phyloP scores from a whole-genome alignment of 2,329 filamentous ascomycete genomes.

The Coniochaeta pulveracea region DNA sequence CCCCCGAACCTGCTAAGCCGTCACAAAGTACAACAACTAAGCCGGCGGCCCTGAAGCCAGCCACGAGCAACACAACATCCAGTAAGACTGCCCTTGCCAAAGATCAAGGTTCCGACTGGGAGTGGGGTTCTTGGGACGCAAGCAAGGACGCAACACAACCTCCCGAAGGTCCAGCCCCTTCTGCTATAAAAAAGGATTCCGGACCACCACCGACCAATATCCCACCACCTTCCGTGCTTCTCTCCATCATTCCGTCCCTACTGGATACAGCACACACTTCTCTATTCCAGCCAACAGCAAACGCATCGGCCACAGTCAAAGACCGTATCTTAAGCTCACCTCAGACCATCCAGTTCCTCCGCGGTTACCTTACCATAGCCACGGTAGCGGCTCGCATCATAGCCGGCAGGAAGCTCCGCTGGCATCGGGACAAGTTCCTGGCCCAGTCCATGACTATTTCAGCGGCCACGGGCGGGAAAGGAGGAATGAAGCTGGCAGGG shows the following conservation, averaged over 20 bases:
- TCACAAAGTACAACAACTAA: too few relatives aligned
- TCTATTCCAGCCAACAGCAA: constrained; percentile 54
- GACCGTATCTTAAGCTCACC: constrained; percentile 53
- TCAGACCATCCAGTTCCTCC: constrained; percentile 50
- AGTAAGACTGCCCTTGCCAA: constrained; percentile 9
- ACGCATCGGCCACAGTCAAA: constrained; percentile 44
- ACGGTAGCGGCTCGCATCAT: constrained; percentile 69
- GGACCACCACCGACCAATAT: constrained; percentile 67
- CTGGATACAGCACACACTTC: constrained; percentile 53
- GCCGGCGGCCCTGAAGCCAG: too few relatives aligned
- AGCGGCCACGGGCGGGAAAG: constrained; percentile 54
- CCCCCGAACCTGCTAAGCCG: too few relatives aligned
- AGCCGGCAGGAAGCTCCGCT: constrained; percentile 73
- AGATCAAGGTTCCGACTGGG: constrained; percentile 30
- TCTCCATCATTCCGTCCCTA: constrained; percentile 64
- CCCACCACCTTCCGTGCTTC: constrained; percentile 73
- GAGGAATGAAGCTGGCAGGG: constrained; percentile 78
- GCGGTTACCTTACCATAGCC: constrained; percentile 50
- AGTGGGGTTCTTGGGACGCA: constrained; percentile 34
- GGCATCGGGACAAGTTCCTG: constrained; percentile 80
- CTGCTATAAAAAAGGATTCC: constrained; percentile 17
- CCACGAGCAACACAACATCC: constrained; percentile 9
- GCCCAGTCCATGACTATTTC: constrained; percentile 85
- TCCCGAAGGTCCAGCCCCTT: constrained; percentile 11
- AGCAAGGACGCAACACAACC: background rate